A percentile compares a stretch with the other conserved stretches of the same genome.
These are phyloP conservation scores for Kodamaea ohmeri DNA, from an alignment of 1,139 yeast species.

Conservation along the genomic window DNA sequence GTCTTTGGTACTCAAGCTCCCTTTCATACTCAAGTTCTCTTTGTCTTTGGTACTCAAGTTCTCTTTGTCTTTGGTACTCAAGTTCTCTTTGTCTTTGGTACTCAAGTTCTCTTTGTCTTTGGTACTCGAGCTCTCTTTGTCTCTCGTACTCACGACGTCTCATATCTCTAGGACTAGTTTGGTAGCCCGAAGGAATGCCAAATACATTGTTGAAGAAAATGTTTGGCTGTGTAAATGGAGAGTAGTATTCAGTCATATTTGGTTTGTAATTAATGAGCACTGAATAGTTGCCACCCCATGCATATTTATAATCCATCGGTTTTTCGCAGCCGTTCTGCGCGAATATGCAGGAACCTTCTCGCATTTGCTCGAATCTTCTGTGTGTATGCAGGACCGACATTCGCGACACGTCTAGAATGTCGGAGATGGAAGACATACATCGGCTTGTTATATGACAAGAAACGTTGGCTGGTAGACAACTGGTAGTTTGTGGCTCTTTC, in stretches of 20 bases:
- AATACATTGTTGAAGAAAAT: constrained; percentile 5
- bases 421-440: no score
- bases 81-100: not conserved
- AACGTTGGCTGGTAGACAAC: no score
- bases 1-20: constrained; percentile 1
- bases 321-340: constrained; percentile 8
- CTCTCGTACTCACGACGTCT: constrained; percentile 1
- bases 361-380: constrained; percentile 2
- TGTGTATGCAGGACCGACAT: constrained; percentile 7
- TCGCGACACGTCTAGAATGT: constrained; percentile 3
- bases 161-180: not conserved
- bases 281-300: not conserved
- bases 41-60: not conserved
- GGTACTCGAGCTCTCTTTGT: constrained; percentile 2
- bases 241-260: constrained; percentile 12
- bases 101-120: not conserved
- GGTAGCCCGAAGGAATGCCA: not conserved
- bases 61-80: not conserved
- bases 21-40: constrained; percentile 2
- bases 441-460: no score
- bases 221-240: constrained; percentile 1
- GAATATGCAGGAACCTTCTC: constrained; percentile 3
- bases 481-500: no score
- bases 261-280: not conserved
- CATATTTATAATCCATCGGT: not conserved